phyloP scores from a whole-genome alignment of 495 filamentous ascomycete species.

The Trichoderma asperelloides region DNA sequence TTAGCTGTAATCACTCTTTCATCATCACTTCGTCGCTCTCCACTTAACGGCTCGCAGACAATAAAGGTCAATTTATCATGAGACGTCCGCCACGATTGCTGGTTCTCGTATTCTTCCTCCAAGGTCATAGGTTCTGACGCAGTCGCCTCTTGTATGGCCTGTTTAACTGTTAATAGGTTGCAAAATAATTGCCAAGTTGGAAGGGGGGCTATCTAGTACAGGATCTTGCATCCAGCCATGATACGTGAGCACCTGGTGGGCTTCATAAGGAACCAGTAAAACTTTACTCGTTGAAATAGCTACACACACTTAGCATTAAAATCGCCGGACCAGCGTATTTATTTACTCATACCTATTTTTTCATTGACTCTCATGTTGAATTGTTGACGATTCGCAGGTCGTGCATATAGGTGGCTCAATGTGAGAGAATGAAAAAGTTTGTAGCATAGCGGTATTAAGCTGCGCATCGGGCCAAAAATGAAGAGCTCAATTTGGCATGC shows the following conservation, averaged over 20 bases:
- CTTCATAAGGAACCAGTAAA: constrained; percentile 76
- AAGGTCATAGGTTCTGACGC: constrained; percentile 74
- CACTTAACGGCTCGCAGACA: constrained; percentile 37
- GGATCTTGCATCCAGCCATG: constrained; percentile 88
- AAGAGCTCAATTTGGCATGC: no score
- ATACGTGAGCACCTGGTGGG: constrained; percentile 71
- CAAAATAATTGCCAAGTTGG: background rate
- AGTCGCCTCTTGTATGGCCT: constrained; percentile 75
- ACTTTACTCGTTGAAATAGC: constrained; percentile 56
- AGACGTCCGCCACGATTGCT: constrained; percentile 68
- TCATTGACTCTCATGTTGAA: constrained; percentile 33
- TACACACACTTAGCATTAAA: constrained; percentile 20
- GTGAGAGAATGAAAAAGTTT: background rate
- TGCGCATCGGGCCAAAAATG: no score
- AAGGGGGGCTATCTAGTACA: constrained; percentile 30
- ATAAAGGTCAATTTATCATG: constrained; percentile 71
- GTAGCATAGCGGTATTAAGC: background rate
- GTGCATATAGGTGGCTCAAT: background rate
- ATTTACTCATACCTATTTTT: constrained; percentile 25
- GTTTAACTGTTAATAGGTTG: constrained; percentile 4
- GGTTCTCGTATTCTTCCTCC: constrained; percentile 77
- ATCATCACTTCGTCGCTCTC: constrained; percentile 18
- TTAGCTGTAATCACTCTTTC: background rate
- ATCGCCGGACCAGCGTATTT: background rate
- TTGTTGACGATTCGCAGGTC: background rate